These are phyloP conservation scores for Lactifluus rugatus DNA, from an alignment of 768 basidiomycete genomes.

Conservation along the genomic window DNA sequence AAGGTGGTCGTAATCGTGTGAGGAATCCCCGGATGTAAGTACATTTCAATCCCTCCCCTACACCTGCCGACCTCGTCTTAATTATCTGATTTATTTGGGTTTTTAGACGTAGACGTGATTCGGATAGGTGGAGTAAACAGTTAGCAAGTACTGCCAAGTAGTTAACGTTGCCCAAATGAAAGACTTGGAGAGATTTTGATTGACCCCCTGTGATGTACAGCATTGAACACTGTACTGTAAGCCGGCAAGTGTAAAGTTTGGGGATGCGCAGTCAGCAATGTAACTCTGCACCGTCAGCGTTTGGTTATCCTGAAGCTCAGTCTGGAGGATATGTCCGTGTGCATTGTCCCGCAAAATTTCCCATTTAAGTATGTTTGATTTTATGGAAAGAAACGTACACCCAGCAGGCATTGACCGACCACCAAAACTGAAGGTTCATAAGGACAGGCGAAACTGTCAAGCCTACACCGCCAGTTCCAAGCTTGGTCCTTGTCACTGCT, in stretches of 20 bases:
- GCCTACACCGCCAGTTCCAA: slow-evolving; percentile 28
- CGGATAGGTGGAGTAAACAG: too few relatives aligned
- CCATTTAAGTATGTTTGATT: not conserved
- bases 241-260: slow-evolving; percentile 58
- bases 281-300: slow-evolving; percentile 54
- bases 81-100: too few relatives aligned
- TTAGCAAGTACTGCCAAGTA: too few relatives aligned
- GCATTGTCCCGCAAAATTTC: slow-evolving; percentile 39
- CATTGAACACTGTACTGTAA: slow-evolving; percentile 50
- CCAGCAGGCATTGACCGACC: slow-evolving; percentile 33
- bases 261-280: slow-evolving; percentile 43
- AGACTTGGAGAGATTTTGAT: too few relatives aligned
- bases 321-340: slow-evolving; percentile 49
- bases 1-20: not conserved
- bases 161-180: too few relatives aligned
- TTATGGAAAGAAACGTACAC: slow-evolving; percentile 30
- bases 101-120: too few relatives aligned
- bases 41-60: too few relatives aligned
- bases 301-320: slow-evolving; percentile 30
- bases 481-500: slow-evolving; percentile 1
- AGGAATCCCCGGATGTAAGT: not conserved
- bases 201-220: too few relatives aligned
- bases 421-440: not conserved
- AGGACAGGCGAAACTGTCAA: slow-evolving; percentile 15
- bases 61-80: too few relatives aligned